Base-by-base conservation (phyloP, 73 alveolate species). In the Blepharisma stoltei region DNA sequence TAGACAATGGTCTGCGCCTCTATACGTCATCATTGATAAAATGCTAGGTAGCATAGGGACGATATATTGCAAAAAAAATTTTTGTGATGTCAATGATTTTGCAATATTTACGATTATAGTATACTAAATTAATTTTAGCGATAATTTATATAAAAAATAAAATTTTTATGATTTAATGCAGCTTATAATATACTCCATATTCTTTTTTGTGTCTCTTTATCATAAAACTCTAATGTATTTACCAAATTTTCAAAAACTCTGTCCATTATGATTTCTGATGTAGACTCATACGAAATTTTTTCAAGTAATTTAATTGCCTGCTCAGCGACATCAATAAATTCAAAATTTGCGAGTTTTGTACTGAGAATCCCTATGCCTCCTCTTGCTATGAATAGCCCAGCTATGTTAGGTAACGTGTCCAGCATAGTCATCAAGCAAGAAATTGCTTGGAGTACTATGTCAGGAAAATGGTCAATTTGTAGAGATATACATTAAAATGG, bases 241-340 rank as follows among this genome's bases (percentile, higher is more conserved):
- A 69, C 20, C 79, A 69, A 14, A 14, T 14, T 25, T 20, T 38
- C 65, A n/a, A 69, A 44, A 44, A 21, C 79, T n/a, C 79, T 53
- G 0, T 44, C 55, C 21, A 7, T n/a, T 1, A 69, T 53, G 25
- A 69, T 69, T n/a, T n/a, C 38, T 38, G 79, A 9, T 0, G 79
- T 14, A 0, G 11, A 20, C 5, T 69, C 79, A 69, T 14, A 9
- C 25, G 79, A 69, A 7, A 69, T 69, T 43, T 69, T 69, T 69
- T 69, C 79, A 69, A 69, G 60, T 2, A 38, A 18, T 43, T 69
- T 69, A 14, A 69, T 69, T n/a, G 79, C 11, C 23, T 46, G 21
- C 27, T 69, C 79, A 69, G 79, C 79, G 14, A 37, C 27, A 5
- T 69, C 79, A 69, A 69, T 44, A 44, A 44, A 38, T 9, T 44